Evolutionary conservation across 2,329 filamentous ascomycete species (phyloP).

Genomic region (Cercospora sojina): DNA sequence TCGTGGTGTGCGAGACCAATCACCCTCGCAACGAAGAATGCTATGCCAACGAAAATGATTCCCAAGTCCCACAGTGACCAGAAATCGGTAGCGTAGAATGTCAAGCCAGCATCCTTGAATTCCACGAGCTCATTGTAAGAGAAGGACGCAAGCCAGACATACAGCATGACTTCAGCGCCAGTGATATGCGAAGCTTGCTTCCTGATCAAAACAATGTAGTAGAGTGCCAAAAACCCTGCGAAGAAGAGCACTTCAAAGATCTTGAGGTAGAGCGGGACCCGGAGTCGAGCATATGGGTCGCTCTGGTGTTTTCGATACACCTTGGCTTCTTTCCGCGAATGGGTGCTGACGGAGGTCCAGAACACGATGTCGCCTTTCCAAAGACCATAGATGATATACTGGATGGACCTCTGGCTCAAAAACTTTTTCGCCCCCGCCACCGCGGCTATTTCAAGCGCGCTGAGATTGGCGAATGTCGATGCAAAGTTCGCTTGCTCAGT

Average conservation of each 20-base stretch:
- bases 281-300: slow-evolving; percentile 71
- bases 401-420: slow-evolving; percentile 74
- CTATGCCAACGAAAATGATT: slow-evolving; percentile 38
- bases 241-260: slow-evolving; percentile 83
- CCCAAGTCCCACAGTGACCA: slow-evolving; percentile 67
- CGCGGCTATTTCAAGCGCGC: slow-evolving; percentile 82
- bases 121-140: slow-evolving; percentile 77
- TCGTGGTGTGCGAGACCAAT: slow-evolving; percentile 64
- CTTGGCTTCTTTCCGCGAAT: slow-evolving; percentile 71
- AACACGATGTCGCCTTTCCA: slow-evolving; percentile 87
- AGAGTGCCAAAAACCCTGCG: slow-evolving; percentile 70
- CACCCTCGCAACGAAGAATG: slow-evolving; percentile 68
- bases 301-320: slow-evolving; percentile 67
- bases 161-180: slow-evolving; percentile 68
- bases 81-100: slow-evolving; percentile 81
- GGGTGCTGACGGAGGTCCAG: slow-evolving; percentile 74
- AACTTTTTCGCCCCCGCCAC: slow-evolving; percentile 82
- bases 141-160: slow-evolving; percentile 84
- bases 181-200: slow-evolving; percentile 66
- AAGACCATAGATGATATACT: slow-evolving; percentile 79
- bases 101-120: slow-evolving; percentile 78
- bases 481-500: slow-evolving; percentile 43
- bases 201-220: slow-evolving; percentile 81
- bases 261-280: slow-evolving; percentile 82
- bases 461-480: slow-evolving; percentile 72